Conservation (phyloP, 768 basidiomycete genomes). For the Saitozyma sp. region DNA sequence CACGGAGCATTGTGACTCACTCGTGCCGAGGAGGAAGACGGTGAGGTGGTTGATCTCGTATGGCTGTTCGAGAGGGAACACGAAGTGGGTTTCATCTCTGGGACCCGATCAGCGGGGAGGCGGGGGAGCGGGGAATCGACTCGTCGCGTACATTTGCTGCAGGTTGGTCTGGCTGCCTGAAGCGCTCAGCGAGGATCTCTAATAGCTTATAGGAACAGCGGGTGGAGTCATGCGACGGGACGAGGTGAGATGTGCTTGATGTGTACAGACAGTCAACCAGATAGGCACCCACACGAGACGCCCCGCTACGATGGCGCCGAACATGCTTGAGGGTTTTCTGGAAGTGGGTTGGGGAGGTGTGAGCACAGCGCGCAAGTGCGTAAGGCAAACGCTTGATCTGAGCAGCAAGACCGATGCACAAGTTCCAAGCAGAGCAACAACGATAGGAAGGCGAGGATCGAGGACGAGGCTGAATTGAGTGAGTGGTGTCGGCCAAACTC, state of each 20-base stretch:
- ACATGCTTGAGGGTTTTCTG: constrained; percentile 28
- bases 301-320: constrained; percentile 51
- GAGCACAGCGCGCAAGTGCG: too few relatives aligned
- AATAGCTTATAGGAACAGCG: background rate
- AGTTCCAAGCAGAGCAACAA: too few relatives aligned
- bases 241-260: background rate
- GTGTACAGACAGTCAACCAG: background rate
- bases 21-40: constrained; percentile 47
- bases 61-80: constrained; percentile 49
- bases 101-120: background rate
- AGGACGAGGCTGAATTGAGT: too few relatives aligned
- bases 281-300: constrained; percentile 43
- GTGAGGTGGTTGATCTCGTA: constrained; percentile 51
- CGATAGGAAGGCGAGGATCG: too few relatives aligned
- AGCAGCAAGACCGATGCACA: too few relatives aligned
- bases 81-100: constrained; percentile 51
- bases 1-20: constrained; percentile 24
- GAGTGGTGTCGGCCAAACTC: too few relatives aligned
- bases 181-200: background rate
- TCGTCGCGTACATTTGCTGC: constrained; percentile 43
- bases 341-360: too few relatives aligned
- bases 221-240: background rate
- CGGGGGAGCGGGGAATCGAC: background rate
- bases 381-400: too few relatives aligned
- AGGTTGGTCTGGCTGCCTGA: constrained; percentile 49